Evolutionary conservation across 306 rosid species (phyloP).

Genomic region (Inga laurina): DNA sequence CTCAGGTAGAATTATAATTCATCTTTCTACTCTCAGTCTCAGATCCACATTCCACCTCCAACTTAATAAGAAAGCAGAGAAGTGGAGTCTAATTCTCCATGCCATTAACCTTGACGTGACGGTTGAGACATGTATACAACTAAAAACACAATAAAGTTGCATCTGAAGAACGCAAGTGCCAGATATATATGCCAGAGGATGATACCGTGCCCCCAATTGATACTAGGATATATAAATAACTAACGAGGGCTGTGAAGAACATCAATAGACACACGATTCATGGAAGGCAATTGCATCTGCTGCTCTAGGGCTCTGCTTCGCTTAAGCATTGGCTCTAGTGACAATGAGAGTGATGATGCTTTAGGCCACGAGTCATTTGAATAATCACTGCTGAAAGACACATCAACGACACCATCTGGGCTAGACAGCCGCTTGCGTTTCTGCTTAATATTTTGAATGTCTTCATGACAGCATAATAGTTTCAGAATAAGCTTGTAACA

Average conservation of each 20-base stretch:
- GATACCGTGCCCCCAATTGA: slow-evolving; percentile 42
- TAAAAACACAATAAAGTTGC: slow-evolving; percentile 39
- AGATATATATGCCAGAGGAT: slow-evolving; percentile 36
- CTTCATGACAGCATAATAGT: slow-evolving; percentile 32
- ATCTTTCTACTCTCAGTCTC: slow-evolving; percentile 25
- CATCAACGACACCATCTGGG: slow-evolving; percentile 64
- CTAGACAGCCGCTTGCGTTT: slow-evolving; percentile 57
- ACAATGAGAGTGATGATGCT: slow-evolving; percentile 42
- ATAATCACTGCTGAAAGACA: slow-evolving; percentile 60
- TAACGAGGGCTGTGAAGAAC: slow-evolving; percentile 57
- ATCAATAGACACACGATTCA: slow-evolving; percentile 51
- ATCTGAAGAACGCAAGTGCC: slow-evolving; percentile 34
- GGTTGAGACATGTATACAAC: slow-evolving; percentile 32
- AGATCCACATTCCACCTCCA: slow-evolving; percentile 30
- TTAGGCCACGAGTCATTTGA: slow-evolving; percentile 67
- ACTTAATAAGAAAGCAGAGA: slow-evolving; percentile 10
- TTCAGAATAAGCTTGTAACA: slow-evolving; percentile 63
- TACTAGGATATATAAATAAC: slow-evolving; percentile 32
- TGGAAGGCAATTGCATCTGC: slow-evolving; percentile 56
- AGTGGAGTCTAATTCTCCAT: slow-evolving; percentile 21
- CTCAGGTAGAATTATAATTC: slow-evolving; percentile 20
- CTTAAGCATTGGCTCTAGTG: slow-evolving; percentile 53
- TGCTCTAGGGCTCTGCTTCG: slow-evolving; percentile 65
- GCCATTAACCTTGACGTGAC: slow-evolving; percentile 38
- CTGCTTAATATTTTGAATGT: slow-evolving; percentile 29